Percentiles rank a stretch among this genome's conserved stretches.
These are phyloP conservation scores for Penium margaritaceum DNA, from an alignment of 139 green algal genomes.

Conservation along the genomic window DNA sequence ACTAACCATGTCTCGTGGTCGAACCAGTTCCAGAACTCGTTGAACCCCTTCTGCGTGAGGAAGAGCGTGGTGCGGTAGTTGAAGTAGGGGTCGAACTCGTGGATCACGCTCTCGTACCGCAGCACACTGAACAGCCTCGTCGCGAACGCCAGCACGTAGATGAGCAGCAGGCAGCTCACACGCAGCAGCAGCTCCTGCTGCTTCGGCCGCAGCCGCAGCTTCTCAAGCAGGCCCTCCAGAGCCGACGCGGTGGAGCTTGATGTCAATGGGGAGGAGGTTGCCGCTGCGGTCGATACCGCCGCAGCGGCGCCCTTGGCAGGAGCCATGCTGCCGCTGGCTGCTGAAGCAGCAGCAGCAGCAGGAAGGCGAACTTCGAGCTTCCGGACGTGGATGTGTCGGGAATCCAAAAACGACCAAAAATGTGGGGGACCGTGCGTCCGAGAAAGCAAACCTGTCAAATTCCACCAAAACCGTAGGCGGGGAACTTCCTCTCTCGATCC, in stretches of 20 bases:
- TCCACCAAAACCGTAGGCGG: too few species aligned
- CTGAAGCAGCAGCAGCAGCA: background rate
- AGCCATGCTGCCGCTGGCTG: background rate
- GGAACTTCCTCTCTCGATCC: too few species aligned
- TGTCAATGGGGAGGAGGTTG: too few species aligned
- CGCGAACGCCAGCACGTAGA: slow-evolving; percentile 60
- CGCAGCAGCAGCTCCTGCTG: slow-evolving; percentile 57
- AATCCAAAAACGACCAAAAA: background rate
- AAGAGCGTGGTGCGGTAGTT: slow-evolving; percentile 67
- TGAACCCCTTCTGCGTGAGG: slow-evolving; percentile 54
- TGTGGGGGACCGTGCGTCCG: too few species aligned
- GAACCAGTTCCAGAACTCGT: slow-evolving; percentile 72
- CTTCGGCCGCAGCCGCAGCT: slow-evolving; percentile 27
- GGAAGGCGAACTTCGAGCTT: background rate
- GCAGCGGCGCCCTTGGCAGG: background rate
- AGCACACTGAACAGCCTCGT: slow-evolving; percentile 59
- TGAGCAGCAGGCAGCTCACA: slow-evolving; percentile 40
- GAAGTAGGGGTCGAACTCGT: slow-evolving; percentile 74
- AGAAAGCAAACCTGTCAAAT: too few species aligned
- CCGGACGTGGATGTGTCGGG: background rate
- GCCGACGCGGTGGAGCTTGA: background rate
- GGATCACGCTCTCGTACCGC: slow-evolving; percentile 62
- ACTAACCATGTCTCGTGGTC: slow-evolving; percentile 65
- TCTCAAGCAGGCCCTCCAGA: background rate
- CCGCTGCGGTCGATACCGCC: background rate